Percentiles rank a stretch among this genome's conserved stretches.
Evolutionary conservation across 805 yeast species (phyloP).

Genomic region (Starmera quercuum): DNA sequence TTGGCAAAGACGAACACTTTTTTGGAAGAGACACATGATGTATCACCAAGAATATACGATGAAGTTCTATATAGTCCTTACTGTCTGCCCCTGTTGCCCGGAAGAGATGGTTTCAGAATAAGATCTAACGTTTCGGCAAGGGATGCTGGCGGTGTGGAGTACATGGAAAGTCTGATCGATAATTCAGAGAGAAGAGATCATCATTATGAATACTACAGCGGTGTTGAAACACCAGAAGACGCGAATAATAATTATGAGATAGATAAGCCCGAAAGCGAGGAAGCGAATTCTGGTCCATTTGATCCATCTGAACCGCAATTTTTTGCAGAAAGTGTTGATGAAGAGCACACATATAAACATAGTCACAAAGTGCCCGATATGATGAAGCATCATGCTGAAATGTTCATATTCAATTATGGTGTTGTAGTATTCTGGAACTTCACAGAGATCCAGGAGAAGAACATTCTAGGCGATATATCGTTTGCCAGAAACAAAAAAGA

Average conservation of each 20-base stretch:
- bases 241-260: conserved; percentile 35
- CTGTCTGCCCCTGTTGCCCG: conserved; percentile 79
- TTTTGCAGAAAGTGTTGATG: conserved; percentile 44
- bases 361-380: conserved; percentile 12
- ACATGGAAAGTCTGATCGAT: conserved; percentile 73
- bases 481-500: conserved; percentile 36
- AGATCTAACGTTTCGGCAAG: conserved; percentile 48
- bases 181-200: conserved; percentile 83
- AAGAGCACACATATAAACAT: conserved; percentile 6
- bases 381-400: conserved; percentile 60
- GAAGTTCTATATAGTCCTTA: conserved; percentile 92
- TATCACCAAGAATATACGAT: conserved; percentile 80
- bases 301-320: conserved; percentile 92
- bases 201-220: conserved; percentile 85
- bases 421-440: conserved; percentile 98
- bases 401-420: conserved; percentile 86
- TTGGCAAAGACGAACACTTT: conserved; percentile 57
- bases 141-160: conserved; percentile 31
- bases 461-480: conserved; percentile 82
- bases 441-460: conserved; percentile 86
- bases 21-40: conserved; percentile 64
- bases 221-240: conserved; percentile 54
- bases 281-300: conserved; percentile 42
- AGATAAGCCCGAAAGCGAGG: conserved; percentile 22
- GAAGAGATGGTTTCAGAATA: conserved; percentile 69